Conservation (phyloP, 148 eudicot genomes). For the Rhododendron henanense region DNA sequence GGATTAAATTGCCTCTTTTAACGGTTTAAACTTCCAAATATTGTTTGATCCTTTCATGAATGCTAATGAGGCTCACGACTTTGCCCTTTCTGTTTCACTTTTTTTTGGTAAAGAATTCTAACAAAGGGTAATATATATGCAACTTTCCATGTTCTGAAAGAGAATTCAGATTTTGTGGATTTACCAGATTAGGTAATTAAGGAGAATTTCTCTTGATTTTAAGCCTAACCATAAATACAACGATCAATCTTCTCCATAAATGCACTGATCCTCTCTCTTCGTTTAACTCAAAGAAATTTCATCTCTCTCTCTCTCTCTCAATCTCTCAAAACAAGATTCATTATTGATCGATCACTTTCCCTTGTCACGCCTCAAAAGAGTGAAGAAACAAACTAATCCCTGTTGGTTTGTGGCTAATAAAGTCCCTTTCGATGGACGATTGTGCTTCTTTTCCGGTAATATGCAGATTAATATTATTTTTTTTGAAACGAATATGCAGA, state of each 20-base stretch:
- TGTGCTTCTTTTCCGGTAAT: not conserved
- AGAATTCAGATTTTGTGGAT: not conserved
- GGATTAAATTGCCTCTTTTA: not conserved
- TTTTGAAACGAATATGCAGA: no score
- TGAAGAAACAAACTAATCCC: not conserved
- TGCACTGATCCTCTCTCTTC: not conserved
- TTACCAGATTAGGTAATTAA: not conserved
- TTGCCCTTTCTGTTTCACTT: not conserved
- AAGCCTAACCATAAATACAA: not conserved
- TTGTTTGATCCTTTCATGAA: not conserved
- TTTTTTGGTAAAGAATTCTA: not conserved
- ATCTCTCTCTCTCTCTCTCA: not conserved
- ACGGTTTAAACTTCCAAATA: not conserved
- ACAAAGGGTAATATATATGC: not conserved
- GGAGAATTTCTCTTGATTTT: not conserved
- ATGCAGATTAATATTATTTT: not conserved
- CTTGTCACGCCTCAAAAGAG: not conserved
- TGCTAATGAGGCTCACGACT: not conserved
- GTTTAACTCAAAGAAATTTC: not conserved
- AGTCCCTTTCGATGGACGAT: not conserved
- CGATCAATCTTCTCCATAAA: not conserved
- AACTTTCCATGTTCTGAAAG: not conserved
- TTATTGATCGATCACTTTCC: no score
- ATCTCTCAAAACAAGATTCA: not conserved
- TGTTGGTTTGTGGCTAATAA: not conserved